phyloP scores from a whole-genome alignment of 805 yeast species.

The Isabelozyma heimii region DNA sequence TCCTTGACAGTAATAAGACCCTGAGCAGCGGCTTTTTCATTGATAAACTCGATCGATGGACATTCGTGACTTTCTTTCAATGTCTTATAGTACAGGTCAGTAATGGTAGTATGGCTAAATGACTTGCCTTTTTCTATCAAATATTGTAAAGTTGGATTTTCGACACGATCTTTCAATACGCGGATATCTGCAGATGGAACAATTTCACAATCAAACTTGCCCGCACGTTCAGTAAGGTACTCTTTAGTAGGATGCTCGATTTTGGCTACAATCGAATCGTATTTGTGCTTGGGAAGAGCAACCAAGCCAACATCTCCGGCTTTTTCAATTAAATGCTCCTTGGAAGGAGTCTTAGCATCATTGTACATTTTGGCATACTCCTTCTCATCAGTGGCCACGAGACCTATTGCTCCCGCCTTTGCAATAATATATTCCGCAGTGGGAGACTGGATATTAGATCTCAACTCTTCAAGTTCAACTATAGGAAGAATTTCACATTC shows the following conservation, averaged over 20 bases:
- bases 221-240: slow-evolving; percentile 21
- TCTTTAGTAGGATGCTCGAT: slow-evolving; percentile 16
- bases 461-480: slow-evolving; percentile 4
- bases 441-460: slow-evolving; percentile 4
- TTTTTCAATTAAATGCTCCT: slow-evolving; percentile 11
- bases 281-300: slow-evolving; percentile 7
- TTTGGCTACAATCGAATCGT: slow-evolving; percentile 3
- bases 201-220: not conserved
- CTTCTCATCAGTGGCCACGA: slow-evolving; percentile 13
- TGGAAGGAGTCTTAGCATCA: slow-evolving; percentile 12
- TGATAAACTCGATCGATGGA: slow-evolving; percentile 14
- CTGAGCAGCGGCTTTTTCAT: slow-evolving; percentile 14
- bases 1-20: slow-evolving; percentile 21
- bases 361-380: slow-evolving; percentile 15
- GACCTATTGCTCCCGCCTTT: slow-evolving; percentile 5
- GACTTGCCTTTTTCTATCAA: slow-evolving; percentile 8
- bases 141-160: slow-evolving; percentile 1
- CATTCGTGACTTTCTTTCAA: slow-evolving; percentile 5
- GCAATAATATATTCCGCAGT: slow-evolving; percentile 4
- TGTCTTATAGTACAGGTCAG: slow-evolving; percentile 3
- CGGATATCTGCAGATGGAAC: slow-evolving; percentile 2
- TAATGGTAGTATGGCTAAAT: slow-evolving; percentile 5
- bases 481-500: slow-evolving; percentile 5
- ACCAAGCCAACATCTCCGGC: slow-evolving; percentile 21
- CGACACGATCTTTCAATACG: slow-evolving; percentile 2